Evolutionary conservation across 805 yeast genomes (phyloP), one percentile per base, ranked within the genome.

Genomic region (Brettanomyces sp.): DNA sequence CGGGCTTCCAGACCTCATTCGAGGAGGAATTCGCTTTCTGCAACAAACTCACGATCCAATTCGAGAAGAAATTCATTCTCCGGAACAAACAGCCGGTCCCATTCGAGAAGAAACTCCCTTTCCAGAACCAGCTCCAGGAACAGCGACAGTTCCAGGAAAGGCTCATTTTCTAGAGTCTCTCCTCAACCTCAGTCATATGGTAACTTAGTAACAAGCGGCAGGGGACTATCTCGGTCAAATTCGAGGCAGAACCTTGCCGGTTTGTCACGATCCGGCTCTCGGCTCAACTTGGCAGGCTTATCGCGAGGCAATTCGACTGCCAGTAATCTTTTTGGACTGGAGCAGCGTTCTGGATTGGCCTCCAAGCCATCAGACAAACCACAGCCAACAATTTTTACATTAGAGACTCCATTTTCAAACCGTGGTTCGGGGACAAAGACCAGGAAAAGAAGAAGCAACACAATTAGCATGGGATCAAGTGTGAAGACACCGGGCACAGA

Each of bases 401-500:
- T 35, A 12, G 22, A n/a, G n/a, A 35, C 40, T 41, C 43, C 51
- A 6, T 28, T 28, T 18, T 18, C 18, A 18, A 18, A 2, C 18
- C 18, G 18, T 18, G 18, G 18, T 18, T 39, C 48, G 0, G 9
- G 13, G 8, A 34, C 49, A 13, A 12, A 22, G 3, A 32, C 35
- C 12, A 36, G 38, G 34, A 53, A 58, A 39, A 53, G 55, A 13
- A 56, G 66, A 51, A 54, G 60, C 36, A 60, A 60, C 45, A 63
- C 66, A 1, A 52, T 58, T n/a, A 55, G 56, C 43, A 43, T 55
- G 12, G 58, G 56, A 1, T 45, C 51, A 2, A 45, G 51, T n/a
- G 42, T 45, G 11, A 33, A 45, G 3, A 12, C 38, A 2, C 37
- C 37, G 3, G 37, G 22, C 22, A 12, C 36, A 12, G 47, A 36